Evolutionary conservation across 495 filamentous ascomycete genomes (phyloP), one percentile per base, ranked within the genome.

Genomic region (Talaromyces borbonicus): DNA sequence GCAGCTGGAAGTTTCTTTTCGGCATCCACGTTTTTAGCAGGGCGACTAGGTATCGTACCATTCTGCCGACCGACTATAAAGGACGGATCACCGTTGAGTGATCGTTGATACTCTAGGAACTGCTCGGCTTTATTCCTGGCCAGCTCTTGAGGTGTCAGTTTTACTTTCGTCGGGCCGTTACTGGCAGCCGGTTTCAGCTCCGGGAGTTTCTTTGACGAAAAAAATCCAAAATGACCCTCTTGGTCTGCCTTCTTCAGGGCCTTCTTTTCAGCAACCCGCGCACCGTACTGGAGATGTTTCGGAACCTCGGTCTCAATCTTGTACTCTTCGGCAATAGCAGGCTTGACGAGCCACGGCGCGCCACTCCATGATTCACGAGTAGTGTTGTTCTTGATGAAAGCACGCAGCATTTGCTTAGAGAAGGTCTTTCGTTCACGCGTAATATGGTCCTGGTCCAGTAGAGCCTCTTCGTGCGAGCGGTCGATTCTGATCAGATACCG

Each of bases 321-420:
- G 54, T 89, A 94, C 50, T 81, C 72, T 24, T 80, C 78, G 1
- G 93, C 93, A 37, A 95, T 78, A 39, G 84, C 77, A 15, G 83
- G 74, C 64, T 95, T 97, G 16, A 97, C 90, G 27, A 94, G 60
- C 92, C 92, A 99, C 8, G 93, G 93, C 0, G 92, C 92, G 4
- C 90, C 90, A 33, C 77, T 85, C 90, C 90, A 97, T 0, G 89
- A 75, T 54, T 97, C 93, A 48, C 90, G 73, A 9, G 82, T 87
- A 11, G 95, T 83, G 5, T 87, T 92, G 64, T 94, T 90, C 56
- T 95, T 95, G 47, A 99, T 87, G 50, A 96, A 97, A 2, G 87
- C 84, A 23, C 90, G 81, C 42, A 99, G 69, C 61, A 95, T 87
- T 36, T 90, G 81, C 65, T 99, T 99, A 30, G 90, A 95, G 62